These are phyloP conservation scores for Phytophthora fragariae DNA, from an alignment of 352 stramenopile genomes.

Conservation along the genomic window DNA sequence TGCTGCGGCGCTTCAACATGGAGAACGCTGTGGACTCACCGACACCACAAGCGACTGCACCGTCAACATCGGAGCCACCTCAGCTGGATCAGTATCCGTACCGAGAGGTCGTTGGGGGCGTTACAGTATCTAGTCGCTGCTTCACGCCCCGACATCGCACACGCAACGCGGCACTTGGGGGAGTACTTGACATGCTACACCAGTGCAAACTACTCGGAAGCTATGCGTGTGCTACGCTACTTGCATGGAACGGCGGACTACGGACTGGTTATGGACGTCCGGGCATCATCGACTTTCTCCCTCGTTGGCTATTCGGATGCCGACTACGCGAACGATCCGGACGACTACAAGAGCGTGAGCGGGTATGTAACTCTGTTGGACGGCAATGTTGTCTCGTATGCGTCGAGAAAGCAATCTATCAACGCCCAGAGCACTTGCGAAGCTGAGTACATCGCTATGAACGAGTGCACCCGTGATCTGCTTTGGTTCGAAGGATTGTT, in stretches of 20 bases:
- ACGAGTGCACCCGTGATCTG: background rate
- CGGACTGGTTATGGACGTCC: background rate
- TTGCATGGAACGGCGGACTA: background rate
- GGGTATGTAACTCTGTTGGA: background rate
- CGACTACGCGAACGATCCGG: background rate
- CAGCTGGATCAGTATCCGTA: background rate
- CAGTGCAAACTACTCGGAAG: background rate
- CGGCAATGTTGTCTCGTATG: background rate
- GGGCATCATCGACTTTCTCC: background rate
- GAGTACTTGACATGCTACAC: background rate
- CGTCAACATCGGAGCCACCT: background rate
- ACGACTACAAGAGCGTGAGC: background rate
- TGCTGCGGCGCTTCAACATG: background rate
- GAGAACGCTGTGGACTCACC: background rate
- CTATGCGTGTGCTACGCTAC: background rate
- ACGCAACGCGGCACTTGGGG: background rate
- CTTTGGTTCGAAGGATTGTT: background rate
- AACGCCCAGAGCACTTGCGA: background rate
- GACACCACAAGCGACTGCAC: background rate
- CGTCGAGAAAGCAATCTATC: background rate
- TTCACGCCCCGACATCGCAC: background rate
- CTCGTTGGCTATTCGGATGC: background rate
- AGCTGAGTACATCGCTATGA: background rate
- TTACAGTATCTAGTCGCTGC: background rate
- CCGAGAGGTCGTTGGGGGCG: background rate